These are phyloP conservation scores for Phytophthora syringae DNA, from an alignment of 352 stramenopile genomes.

Conservation along the genomic window DNA sequence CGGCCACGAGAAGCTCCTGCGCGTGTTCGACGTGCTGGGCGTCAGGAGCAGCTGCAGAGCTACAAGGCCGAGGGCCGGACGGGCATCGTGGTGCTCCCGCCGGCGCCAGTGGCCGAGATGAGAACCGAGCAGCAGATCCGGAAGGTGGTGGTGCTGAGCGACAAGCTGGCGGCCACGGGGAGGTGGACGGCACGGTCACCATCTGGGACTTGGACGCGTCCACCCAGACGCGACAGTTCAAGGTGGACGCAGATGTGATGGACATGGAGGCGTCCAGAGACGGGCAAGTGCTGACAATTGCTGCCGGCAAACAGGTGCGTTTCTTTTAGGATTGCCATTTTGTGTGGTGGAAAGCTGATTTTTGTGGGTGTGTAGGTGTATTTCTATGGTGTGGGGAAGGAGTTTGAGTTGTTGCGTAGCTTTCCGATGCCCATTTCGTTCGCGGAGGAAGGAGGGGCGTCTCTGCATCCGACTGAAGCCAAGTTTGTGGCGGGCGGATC, in stretches of 20 bases:
- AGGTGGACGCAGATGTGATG: conserved; percentile 81
- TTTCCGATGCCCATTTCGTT: conserved; percentile 91
- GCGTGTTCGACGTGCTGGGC: conserved; percentile 88
- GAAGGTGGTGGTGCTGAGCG: conserved; percentile 75
- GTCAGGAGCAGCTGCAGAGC: conserved; percentile 65
- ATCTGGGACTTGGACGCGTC: conserved; percentile 74
- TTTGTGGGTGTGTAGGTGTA: conserved; percentile 69
- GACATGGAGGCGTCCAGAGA: conserved; percentile 82
- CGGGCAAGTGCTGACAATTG: conserved; percentile 88
- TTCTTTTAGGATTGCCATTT: neutral
- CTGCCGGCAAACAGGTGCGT: conserved; percentile 87
- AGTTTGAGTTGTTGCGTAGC: conserved; percentile 72
- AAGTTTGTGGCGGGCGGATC: conserved; percentile 93
- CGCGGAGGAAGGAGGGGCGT: conserved; percentile 91
- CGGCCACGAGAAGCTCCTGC: conserved; percentile 95
- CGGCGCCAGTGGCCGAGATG: conserved; percentile 59
- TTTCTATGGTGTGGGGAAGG: conserved; percentile 91
- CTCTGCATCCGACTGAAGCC: conserved; percentile 81
- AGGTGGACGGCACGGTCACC: conserved; percentile 75
- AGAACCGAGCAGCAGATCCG: conserved; percentile 72
- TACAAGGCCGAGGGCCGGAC: conserved; percentile 68
- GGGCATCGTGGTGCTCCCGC: conserved; percentile 62
- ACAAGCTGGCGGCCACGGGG: conserved; percentile 61
- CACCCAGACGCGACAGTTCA: conserved; percentile 53
- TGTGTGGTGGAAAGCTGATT: neutral